Percentiles rank a stretch among this genome's conserved stretches.
These are phyloP conservation scores for Venturia asperata DNA, from an alignment of 2,329 filamentous ascomycete genomes.

Conservation along the genomic window DNA sequence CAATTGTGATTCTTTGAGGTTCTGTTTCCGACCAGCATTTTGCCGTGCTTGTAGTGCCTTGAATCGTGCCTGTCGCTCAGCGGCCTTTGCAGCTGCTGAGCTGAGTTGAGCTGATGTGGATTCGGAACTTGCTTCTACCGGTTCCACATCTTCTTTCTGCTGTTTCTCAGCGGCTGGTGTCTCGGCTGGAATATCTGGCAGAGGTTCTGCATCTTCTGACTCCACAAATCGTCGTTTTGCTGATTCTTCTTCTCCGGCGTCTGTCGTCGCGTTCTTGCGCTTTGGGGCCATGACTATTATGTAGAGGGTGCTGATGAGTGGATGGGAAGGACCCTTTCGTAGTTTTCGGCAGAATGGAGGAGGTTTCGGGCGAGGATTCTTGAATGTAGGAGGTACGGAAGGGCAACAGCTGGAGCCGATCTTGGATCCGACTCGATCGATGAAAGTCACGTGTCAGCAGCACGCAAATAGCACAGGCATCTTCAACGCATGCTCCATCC, in stretches of 20 bases:
- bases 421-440: not conserved
- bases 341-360: too few relatives aligned
- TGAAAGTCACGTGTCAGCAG: not conserved
- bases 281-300: conserved; percentile 4
- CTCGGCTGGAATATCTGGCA: conserved; percentile 7
- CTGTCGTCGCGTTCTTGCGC: conserved; percentile 11
- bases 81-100: conserved; percentile 36
- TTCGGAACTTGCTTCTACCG: not conserved
- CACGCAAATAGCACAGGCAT: too few relatives aligned
- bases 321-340: not conserved
- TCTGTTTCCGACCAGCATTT: conserved; percentile 52
- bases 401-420: not conserved
- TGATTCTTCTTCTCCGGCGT: conserved; percentile 15
- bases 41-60: conserved; percentile 74
- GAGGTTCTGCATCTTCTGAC: not conserved
- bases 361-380: not conserved
- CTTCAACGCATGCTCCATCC: not conserved
- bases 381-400: not conserved
- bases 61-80: conserved; percentile 73
- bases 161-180: not conserved
- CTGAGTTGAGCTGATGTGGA: not conserved
- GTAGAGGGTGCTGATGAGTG: not conserved
- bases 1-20: conserved; percentile 74
- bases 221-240: conserved; percentile 19
- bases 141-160: not conserved